A percentile compares a stretch with the other conserved stretches of the same genome.
Evolutionary conservation across 768 basidiomycete species (phyloP).

Genomic region (Termitomyces sp.): DNA sequence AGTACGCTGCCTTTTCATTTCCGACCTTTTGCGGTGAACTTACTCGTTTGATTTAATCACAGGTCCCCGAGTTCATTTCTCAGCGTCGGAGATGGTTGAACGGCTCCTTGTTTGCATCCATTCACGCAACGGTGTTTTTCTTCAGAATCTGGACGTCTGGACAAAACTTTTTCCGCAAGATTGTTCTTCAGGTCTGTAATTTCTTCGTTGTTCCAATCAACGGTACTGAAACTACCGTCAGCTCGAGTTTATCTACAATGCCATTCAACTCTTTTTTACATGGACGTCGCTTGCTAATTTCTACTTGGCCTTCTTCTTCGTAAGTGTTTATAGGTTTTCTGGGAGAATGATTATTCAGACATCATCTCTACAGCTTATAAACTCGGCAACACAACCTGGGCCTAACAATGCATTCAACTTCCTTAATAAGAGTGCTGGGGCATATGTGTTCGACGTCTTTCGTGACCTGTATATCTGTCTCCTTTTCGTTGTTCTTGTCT

Average conservation of each 20-base stretch:
- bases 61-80: constrained; percentile 91
- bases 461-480: constrained; percentile 78
- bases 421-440: constrained; percentile 65
- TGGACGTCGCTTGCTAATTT: constrained; percentile 95
- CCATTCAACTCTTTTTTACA: constrained; percentile 82
- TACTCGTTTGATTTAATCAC: background rate
- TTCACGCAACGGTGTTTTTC: constrained; percentile 89
- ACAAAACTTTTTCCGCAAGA: constrained; percentile 84
- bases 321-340: constrained; percentile 29
- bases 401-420: constrained; percentile 75
- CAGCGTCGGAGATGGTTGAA: constrained; percentile 88
- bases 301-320: constrained; percentile 92
- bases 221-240: constrained; percentile 17
- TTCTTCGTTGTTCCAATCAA: background rate
- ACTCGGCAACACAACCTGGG: constrained; percentile 61
- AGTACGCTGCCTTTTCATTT: constrained; percentile 26
- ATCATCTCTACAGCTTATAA: constrained; percentile 54
- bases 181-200: constrained; percentile 50
- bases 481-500: constrained; percentile 76
- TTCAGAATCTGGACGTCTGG: constrained; percentile 87
- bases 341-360: background rate
- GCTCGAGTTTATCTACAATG: constrained; percentile 91
- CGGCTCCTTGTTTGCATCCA: constrained; percentile 88
- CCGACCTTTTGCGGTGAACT: background rate
- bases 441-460: constrained; percentile 73